Evolutionary conservation across 1,139 yeast species (phyloP), one percentile per base, ranked within the genome.

Genomic region (Hyphopichia buzzinii): DNA sequence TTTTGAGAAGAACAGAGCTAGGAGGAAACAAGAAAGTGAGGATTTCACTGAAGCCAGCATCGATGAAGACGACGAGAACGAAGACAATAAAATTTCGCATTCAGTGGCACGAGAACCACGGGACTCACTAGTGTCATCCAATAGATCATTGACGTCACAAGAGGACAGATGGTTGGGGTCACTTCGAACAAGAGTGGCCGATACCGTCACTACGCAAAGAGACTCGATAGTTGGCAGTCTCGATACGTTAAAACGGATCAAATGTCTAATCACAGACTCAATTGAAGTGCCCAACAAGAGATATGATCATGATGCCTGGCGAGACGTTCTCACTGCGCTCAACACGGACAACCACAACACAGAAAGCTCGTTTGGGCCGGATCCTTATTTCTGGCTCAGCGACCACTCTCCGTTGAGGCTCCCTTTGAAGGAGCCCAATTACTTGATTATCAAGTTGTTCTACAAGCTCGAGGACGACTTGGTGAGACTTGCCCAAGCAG

Each of bases 381-480:
- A 33, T 24, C 30, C 30, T 2, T 33, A 24, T 17, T 62, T 54
- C 34, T 82, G 89, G 89, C 48, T 82, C 3, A 67, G 82, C 6
- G 79, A 79, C 3, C 52, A 57, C 3, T 80, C 89, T 1, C 95
- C 95, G 0, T 57, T 84, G 26, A 63, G 84, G 31, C 74, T 74
- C 35, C 92, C 92, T 0, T 59, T 82, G 29, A 74, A 71, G 44
- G 89, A 86, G 50, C 79, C 88, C 0, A 74, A 79, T 40, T 84
- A 76, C 48, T 73, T 84, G 35, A 59, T 80, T 17, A 59, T 74
- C 42, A 65, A 71, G 42, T 62, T 74, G 34, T 54, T 77, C 33
- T 54, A 42, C 30, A 48, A 47, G 26, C 48, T 59, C 17, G 64
- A 59, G 43, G 39, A 47, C 21, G 52, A 54, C 25, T 35, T 59